A percentile compares a stretch with the other conserved stretches of the same genome.
phyloP scores from a whole-genome alignment of 805 yeast species.

The Barnettozyma sucrosica region DNA sequence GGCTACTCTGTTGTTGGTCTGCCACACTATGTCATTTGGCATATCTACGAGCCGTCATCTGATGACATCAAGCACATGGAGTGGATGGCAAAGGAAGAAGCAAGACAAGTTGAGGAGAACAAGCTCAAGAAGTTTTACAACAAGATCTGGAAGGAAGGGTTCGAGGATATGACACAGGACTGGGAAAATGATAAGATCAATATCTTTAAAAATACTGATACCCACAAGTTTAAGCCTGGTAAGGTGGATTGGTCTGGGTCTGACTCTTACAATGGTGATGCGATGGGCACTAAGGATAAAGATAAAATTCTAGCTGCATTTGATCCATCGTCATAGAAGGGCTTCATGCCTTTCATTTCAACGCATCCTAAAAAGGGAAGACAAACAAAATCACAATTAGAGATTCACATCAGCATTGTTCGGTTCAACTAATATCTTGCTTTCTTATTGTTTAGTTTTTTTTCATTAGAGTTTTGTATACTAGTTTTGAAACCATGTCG shows the following conservation, averaged over 20 bases:
- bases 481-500: too few species aligned
- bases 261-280: constrained; percentile 30
- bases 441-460: not conserved
- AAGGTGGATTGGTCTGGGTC: constrained; percentile 70
- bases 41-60: constrained; percentile 88
- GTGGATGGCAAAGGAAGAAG: constrained; percentile 85
- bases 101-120: constrained; percentile 56
- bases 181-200: constrained; percentile 72
- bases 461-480: not conserved
- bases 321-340: constrained; percentile 20
- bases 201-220: constrained; percentile 75
- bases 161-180: constrained; percentile 63
- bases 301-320: constrained; percentile 27
- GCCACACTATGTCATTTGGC: constrained; percentile 97
- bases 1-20: constrained; percentile 85
- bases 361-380: not conserved
- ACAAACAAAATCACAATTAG: not conserved
- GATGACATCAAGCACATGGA: constrained; percentile 88
- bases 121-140: constrained; percentile 60
- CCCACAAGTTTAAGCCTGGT: constrained; percentile 41
- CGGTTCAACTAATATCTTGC: not conserved
- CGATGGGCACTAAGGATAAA: constrained; percentile 18
- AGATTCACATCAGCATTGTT: not conserved
- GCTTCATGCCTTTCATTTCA: not conserved
- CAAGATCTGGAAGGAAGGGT: constrained; percentile 72